Evolutionary conservation across 129 eudicot genomes (phyloP), one percentile per base, ranked within the genome.

Genomic region (Artemisia tridentata): DNA sequence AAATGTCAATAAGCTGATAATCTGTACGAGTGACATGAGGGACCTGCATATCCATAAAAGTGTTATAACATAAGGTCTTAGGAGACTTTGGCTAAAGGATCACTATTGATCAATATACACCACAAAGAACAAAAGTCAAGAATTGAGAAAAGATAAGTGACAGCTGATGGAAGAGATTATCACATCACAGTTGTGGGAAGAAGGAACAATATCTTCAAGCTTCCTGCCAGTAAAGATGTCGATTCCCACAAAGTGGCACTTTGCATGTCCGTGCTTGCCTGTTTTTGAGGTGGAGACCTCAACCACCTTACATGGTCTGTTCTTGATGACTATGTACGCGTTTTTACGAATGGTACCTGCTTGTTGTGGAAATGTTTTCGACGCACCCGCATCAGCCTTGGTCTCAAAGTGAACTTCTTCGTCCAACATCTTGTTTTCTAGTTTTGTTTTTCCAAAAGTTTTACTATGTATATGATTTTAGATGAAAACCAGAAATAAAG

Each of bases 261-360:
- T 86, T 9, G 91, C 91, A 67, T 86, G 91, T 16, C 91, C 91
- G 17, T 86, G 91, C 85, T 83, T 86, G 75, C 91, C 91, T n/a
- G 91, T 86, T 66, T 86, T 83, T 10, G 91, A 82, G 72, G 91
- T 86, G 71, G 91, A 86, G 54, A 86, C 91, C 63, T 86, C 88
- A 51, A 82, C 88, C 46, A 86, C 91, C 88, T 84, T 84, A 83
- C 81, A 80, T 6, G 88, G 88, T 58, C 85, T 78, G 71, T 54
- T 62, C 68, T 84, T 84, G 83, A 84, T 84, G 79, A 80, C 81
- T 29, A 84, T 71, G 73, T 78, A 81, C 14, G 81, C 88, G n/a
- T 78, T 80, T 72, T 73, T 84, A 29, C 88, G 83, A 20, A 84
- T 81, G 70, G 85, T 84, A 3, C 88, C 88, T 43, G 85, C 88